Evolutionary conservation across 2,329 filamentous ascomycete genomes (phyloP).

Genomic region (Aureobasidium sp.): DNA sequence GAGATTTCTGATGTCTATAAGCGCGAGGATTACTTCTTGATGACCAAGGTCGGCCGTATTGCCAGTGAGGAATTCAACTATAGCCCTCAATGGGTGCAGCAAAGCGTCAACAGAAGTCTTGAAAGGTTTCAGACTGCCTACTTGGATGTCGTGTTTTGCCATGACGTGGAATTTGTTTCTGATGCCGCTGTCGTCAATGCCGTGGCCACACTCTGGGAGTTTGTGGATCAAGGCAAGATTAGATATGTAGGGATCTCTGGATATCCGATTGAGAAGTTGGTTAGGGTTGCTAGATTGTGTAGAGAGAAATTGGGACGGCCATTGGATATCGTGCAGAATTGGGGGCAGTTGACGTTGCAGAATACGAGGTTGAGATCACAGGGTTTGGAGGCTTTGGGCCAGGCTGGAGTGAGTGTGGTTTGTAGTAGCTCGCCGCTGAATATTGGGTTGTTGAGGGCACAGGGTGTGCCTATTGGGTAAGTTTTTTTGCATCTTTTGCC

Average conservation of each 20-base stretch:
- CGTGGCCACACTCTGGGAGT: constrained; percentile 58
- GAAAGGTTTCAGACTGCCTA: constrained; percentile 56
- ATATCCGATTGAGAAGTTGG: constrained; percentile 67
- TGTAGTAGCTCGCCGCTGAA: constrained; percentile 13
- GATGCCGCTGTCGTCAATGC: constrained; percentile 49
- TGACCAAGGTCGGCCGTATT: constrained; percentile 68
- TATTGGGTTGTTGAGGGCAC: constrained; percentile 14
- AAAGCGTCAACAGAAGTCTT: constrained; percentile 56
- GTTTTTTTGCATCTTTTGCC: background rate
- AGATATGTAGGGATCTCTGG: constrained; percentile 82
- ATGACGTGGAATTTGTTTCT: constrained; percentile 69
- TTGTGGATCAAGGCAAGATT: constrained; percentile 60
- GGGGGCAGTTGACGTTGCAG: constrained; percentile 17
- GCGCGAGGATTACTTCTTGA: constrained; percentile 53
- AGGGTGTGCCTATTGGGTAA: constrained; percentile 16
- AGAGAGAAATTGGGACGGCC: constrained; percentile 67
- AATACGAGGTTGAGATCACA: constrained; percentile 13
- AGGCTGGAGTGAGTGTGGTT: constrained; percentile 12
- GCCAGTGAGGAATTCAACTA: constrained; percentile 60
- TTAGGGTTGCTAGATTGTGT: constrained; percentile 63
- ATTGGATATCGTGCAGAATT: constrained; percentile 59
- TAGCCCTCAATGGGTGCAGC: constrained; percentile 53
- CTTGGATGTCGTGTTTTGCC: constrained; percentile 67
- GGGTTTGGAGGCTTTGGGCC: constrained; percentile 2
- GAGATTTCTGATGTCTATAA: constrained; percentile 45